Evolutionary conservation across 306 rosid species (phyloP).

Genomic region (Pyrus communis): DNA sequence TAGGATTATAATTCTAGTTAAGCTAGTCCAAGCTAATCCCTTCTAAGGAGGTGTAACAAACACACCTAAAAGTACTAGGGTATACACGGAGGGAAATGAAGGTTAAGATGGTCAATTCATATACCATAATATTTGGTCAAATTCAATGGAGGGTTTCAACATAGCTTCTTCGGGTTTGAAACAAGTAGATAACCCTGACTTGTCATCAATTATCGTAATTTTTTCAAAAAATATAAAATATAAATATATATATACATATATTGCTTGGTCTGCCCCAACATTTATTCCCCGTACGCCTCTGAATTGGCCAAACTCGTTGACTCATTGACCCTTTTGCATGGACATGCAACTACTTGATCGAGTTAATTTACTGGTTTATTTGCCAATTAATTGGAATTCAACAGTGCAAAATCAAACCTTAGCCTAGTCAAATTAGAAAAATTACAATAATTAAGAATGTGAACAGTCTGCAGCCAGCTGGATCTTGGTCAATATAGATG

Average conservation of each 20-base stretch:
- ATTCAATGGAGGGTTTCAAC: neutral
- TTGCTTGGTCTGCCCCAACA: neutral
- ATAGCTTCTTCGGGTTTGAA: rapidly evolving
- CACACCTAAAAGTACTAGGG: no score
- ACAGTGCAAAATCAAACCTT: neutral
- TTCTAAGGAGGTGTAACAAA: no score
- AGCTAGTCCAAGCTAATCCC: no score
- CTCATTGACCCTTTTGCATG: neutral
- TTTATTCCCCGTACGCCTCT: neutral
- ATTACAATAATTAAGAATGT: neutral
- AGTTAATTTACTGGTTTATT: neutral
- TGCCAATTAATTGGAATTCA: neutral
- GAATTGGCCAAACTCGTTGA: neutral
- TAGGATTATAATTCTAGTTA: no score
- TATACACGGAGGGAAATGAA: neutral
- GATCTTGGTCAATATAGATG: neutral
- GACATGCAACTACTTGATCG: neutral
- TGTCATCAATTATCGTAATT: rapidly evolving
- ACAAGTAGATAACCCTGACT: rapidly evolving
- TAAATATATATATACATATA: rapidly evolving
- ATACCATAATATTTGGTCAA: neutral
- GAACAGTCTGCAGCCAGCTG: neutral
- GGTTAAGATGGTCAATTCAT: neutral
- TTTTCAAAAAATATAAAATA: no score
- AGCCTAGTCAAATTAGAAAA: neutral